Conservation (phyloP, 192 early-diverging fungal genomes). For the Cladochytrium replicatum region DNA sequence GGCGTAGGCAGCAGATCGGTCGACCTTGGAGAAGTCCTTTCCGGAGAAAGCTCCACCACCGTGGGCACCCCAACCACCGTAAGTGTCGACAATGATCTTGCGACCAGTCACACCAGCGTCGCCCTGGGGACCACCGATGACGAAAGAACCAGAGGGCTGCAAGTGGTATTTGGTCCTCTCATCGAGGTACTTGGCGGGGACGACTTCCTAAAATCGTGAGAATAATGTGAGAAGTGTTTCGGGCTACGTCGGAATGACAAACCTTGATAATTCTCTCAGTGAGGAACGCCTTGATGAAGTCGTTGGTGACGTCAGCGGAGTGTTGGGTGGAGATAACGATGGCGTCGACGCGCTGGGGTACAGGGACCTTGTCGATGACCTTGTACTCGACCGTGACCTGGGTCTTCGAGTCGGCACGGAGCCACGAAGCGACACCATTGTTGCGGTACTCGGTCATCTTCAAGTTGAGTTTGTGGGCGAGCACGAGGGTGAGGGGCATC, state of each 20-base stretch:
- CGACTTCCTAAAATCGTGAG: conserved; percentile 39
- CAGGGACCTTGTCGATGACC: conserved; percentile 86
- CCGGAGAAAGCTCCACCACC: conserved; percentile 99
- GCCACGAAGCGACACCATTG: conserved; percentile 79
- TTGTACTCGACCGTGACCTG: conserved; percentile 99
- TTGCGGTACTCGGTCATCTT: conserved; percentile 93
- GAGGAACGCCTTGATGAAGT: conserved; percentile 74
- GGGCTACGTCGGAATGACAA: too few species aligned
- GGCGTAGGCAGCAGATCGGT: conserved; percentile 96
- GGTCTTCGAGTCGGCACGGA: conserved; percentile 99
- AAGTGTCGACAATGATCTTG: conserved; percentile 88
- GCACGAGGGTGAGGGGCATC: conserved; percentile 92
- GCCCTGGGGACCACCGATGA: conserved; percentile 99
- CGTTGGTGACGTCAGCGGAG: conserved; percentile 75
- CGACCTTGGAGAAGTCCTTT: conserved; percentile 99
- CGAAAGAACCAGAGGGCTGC: conserved; percentile 97
- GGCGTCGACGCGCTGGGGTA: conserved; percentile 92
- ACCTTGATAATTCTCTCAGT: conserved; percentile 86
- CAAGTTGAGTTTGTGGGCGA: conserved; percentile 96
- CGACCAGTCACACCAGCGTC: conserved; percentile 98
- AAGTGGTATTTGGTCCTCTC: conserved; percentile 89
- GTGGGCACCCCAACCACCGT: conserved; percentile 92
- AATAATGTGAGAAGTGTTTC: background rate
- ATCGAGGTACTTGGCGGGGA: conserved; percentile 82
- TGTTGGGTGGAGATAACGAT: conserved; percentile 98